These are phyloP conservation scores for Lactifluus subvellereus DNA, from an alignment of 768 basidiomycete genomes.

Conservation along the genomic window DNA sequence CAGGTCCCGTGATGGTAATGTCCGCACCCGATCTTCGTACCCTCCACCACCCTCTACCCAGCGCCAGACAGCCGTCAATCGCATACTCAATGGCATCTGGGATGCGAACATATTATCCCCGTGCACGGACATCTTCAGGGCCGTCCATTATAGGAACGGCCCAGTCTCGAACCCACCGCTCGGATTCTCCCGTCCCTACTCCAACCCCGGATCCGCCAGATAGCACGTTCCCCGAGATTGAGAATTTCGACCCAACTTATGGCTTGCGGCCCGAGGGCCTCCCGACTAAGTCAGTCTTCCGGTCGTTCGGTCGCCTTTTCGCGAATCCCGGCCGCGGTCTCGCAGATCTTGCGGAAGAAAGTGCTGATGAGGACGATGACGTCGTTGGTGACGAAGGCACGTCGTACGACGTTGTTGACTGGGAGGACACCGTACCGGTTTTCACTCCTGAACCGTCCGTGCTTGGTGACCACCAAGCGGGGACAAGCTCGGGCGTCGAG, in stretches of 20 bases:
- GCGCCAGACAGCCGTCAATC: slow-evolving; percentile 3
- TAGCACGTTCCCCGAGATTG: slow-evolving; percentile 53
- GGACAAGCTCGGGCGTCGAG: slow-evolving; percentile 45
- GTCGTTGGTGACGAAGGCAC: slow-evolving; percentile 34
- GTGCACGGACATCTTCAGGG: slow-evolving; percentile 15
- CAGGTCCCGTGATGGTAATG: slow-evolving; percentile 19
- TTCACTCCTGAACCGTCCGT: slow-evolving; percentile 43
- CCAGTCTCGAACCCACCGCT: slow-evolving; percentile 15
- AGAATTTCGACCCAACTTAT: slow-evolving; percentile 95
- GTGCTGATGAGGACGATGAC: slow-evolving; percentile 38
- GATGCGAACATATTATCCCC: slow-evolving; percentile 8
- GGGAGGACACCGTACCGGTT: slow-evolving; percentile 55
- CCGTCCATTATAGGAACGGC: slow-evolving; percentile 9
- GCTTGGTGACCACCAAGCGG: slow-evolving; percentile 29
- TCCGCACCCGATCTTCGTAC: slow-evolving; percentile 15
- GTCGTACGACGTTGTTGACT: slow-evolving; percentile 63
- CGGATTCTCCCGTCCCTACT: slow-evolving; percentile 31
- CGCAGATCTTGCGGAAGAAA: slow-evolving; percentile 74
- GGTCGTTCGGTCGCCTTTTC: slow-evolving; percentile 71
- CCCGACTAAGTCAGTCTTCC: slow-evolving; percentile 78
- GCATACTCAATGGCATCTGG: slow-evolving; percentile 5
- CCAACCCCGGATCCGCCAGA: slow-evolving; percentile 27
- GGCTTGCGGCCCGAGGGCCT: slow-evolving; percentile 89
- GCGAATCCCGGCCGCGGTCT: slow-evolving; percentile 57
- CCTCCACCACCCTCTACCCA: neutral